A percentile compares a stretch with the other conserved stretches of the same genome.
Conservation (phyloP, 2,329 filamentous ascomycete genomes). For the Akanthomyces dipterigenus region DNA sequence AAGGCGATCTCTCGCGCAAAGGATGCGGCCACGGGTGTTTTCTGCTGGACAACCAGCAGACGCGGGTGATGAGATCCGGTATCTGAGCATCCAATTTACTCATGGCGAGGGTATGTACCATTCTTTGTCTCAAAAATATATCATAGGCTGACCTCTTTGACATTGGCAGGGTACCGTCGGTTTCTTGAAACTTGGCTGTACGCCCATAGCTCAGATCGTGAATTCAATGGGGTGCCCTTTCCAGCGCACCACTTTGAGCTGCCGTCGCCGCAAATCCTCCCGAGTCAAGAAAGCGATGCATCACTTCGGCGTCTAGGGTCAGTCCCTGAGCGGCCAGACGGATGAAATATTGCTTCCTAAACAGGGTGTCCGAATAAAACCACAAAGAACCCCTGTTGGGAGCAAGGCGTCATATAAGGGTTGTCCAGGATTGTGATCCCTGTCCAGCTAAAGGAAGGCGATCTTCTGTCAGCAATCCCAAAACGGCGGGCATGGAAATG, state of each 20-base stretch:
- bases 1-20: constrained; percentile 34
- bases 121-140: neutral
- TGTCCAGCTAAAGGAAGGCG: neutral
- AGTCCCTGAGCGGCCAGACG: constrained; percentile 23
- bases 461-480: neutral
- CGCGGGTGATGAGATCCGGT: constrained; percentile 34
- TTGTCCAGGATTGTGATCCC: neutral
- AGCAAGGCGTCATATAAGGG: neutral
- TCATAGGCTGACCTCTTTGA: neutral
- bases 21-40: constrained; percentile 34
- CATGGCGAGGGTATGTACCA: constrained; percentile 35
- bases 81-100: constrained; percentile 44
- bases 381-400: neutral
- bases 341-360: neutral
- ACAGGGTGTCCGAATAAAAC: neutral
- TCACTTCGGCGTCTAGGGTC: constrained; percentile 23
- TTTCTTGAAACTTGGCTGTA: constrained; percentile 41
- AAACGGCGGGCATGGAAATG: neutral
- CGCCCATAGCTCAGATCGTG: constrained; percentile 39
- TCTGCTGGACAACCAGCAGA: constrained; percentile 22
- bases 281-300: constrained; percentile 22
- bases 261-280: constrained; percentile 39
- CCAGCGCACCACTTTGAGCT: constrained; percentile 40
- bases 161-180: constrained; percentile 34
- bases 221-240: constrained; percentile 39